Base-by-base conservation (phyloP, 179 eudicot species). In the Camellia oleifera region DNA sequence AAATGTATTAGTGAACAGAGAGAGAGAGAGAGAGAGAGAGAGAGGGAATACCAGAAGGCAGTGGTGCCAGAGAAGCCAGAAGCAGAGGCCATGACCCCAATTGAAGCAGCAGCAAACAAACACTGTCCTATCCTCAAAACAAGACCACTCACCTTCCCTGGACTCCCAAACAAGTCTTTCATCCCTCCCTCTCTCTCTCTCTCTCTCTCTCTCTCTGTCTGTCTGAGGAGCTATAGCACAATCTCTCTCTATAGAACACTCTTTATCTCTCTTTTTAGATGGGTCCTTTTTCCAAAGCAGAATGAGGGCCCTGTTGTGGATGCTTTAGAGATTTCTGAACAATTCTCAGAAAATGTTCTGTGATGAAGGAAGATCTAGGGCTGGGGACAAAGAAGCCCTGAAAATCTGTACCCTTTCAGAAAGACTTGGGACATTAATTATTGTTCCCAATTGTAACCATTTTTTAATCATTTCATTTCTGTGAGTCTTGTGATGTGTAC, bases 101-200 rank as follows among this genome's bases (percentile, higher is more conserved):
- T 84, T 32, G 98, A 88, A 82, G 80, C 89, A 23, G 93, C 88
- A 40, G 97, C 97, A 88, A 92, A 92, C 78, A 92, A 76, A 70
- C 88, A 88, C 79, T 94, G 98, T 62, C 89, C 88, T 66, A 86
- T 73, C 72, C 98, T 92, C 40, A 94, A 82, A 48, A 78, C 44
- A 64, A 92, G 82, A 74, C 98, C 97, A 83, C 97, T 88, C 63
- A 83, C 61, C 66, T 89, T 92, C 58, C 98, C 98, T 72, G 98
- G 98, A 66, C 92, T 84, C 74, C 98, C 98, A 66, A 91, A 86
- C 88, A 94, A 87, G 78, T 90, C 88, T 82, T 88, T 91, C 98
- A 94, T 92, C 84, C 82, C 88, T 80, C 61, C 74, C 77, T 23
- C 56, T 74, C 76, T 32, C 7, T 72, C 69, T 40, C 72, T 68